Conservation (phyloP, 2,329 filamentous ascomycete genomes). For the Aspergillus ochraceoroseus region DNA sequence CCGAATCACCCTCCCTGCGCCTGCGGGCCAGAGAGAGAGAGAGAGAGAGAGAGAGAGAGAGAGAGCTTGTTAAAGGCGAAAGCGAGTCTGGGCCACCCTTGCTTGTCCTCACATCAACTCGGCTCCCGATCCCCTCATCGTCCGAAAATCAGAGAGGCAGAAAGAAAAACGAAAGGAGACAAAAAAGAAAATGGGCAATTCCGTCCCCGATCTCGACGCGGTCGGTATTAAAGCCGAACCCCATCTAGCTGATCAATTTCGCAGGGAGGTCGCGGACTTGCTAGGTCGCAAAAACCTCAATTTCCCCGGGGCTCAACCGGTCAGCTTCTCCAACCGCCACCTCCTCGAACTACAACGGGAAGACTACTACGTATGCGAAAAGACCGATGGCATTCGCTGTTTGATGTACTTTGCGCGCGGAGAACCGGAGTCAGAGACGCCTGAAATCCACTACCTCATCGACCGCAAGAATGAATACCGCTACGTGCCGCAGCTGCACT, state of each 20-base stretch:
- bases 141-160: slow-evolving; percentile 10
- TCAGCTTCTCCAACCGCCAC: slow-evolving; percentile 81
- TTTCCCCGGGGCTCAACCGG: slow-evolving; percentile 90
- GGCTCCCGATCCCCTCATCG: neutral
- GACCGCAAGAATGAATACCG: slow-evolving; percentile 98
- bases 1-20: slow-evolving; percentile 15
- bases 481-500: slow-evolving; percentile 73
- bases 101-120: slow-evolving; percentile 9
- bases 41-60: too few species aligned
- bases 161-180: neutral
- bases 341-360: slow-evolving; percentile 71
- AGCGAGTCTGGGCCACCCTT: slow-evolving; percentile 1
- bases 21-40: slow-evolving; percentile 23
- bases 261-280: slow-evolving; percentile 67
- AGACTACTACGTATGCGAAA: slow-evolving; percentile 98
- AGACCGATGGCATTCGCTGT: slow-evolving; percentile 93
- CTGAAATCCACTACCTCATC: slow-evolving; percentile 83
- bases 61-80: too few species aligned
- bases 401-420: slow-evolving; percentile 75
- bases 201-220: slow-evolving; percentile 41
- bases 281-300: slow-evolving; percentile 62
- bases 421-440: slow-evolving; percentile 51
- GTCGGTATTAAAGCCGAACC: slow-evolving; percentile 60
- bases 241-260: slow-evolving; percentile 59
- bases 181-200: slow-evolving; percentile 31